Evolutionary conservation across 1,284 basidiomycete species (phyloP).

Genomic region (Phellopilus nigrolimitatus): DNA sequence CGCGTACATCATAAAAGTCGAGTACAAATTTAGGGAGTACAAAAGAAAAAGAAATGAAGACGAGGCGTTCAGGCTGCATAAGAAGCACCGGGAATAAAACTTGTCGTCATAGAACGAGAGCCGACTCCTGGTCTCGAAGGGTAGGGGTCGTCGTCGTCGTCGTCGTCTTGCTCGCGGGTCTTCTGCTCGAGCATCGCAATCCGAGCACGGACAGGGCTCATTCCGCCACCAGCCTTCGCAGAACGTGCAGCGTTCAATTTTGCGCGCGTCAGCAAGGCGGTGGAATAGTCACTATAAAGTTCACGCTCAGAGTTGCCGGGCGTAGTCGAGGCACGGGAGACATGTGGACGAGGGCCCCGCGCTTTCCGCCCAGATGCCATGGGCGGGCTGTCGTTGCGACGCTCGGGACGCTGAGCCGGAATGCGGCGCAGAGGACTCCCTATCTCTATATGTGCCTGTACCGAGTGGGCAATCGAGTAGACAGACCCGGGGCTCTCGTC

Average conservation of each 20-base stretch:
- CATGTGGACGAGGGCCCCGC: not conserved
- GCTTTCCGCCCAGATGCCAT: not conserved
- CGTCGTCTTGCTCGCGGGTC: not conserved
- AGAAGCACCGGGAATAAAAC: not conserved
- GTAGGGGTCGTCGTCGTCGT: not conserved
- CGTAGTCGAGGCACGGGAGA: not conserved
- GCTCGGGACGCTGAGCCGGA: not conserved
- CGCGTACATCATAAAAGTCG: no score
- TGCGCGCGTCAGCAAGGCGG: not conserved
- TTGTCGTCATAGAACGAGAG: constrained; percentile 4
- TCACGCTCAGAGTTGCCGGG: not conserved
- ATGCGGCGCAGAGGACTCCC: no score
- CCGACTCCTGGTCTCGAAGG: not conserved
- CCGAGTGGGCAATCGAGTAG: no score
- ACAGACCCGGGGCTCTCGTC: no score
- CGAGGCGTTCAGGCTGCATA: not conserved
- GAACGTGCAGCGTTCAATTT: not conserved
- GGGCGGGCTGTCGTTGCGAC: not conserved
- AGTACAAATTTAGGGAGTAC: not conserved
- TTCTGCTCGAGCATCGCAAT: constrained; percentile 10
- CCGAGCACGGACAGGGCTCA: constrained; percentile 1
- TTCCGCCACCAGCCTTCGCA: not conserved
- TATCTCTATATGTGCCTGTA: not conserved
- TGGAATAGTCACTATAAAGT: not conserved
- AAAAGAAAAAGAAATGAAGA: not conserved